Percentiles rank a stretch among this genome's conserved stretches.
These are phyloP conservation scores for Yueomyces sp. DNA, from an alignment of 805 yeast species.

Conservation along the genomic window DNA sequence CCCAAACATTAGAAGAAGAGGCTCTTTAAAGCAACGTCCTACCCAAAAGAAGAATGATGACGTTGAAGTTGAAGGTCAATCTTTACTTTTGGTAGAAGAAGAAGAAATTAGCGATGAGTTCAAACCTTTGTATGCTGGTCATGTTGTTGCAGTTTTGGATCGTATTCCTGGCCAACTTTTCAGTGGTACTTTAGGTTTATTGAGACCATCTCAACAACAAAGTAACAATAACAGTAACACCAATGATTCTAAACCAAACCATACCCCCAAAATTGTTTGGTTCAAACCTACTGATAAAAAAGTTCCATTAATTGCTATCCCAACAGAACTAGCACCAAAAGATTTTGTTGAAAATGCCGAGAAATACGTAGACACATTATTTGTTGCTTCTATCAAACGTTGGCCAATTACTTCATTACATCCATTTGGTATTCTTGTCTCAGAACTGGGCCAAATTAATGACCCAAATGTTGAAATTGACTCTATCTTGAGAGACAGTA, in stretches of 20 bases:
- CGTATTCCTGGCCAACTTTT: slow-evolving; percentile 95
- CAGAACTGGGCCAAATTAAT: slow-evolving; percentile 70
- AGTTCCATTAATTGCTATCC: slow-evolving; percentile 97
- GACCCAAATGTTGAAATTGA: slow-evolving; percentile 70
- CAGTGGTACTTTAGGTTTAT: slow-evolving; percentile 84
- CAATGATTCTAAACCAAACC: slow-evolving; percentile 17
- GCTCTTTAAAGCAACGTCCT: slow-evolving; percentile 89
- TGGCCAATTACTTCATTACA: slow-evolving; percentile 99
- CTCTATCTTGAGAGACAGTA: slow-evolving; percentile 79
- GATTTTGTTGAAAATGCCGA: slow-evolving; percentile 93
- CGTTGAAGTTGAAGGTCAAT: slow-evolving; percentile 97
- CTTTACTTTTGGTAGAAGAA: slow-evolving; percentile 80
- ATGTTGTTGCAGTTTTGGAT: slow-evolving; percentile 94
- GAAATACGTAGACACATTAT: slow-evolving; percentile 63
- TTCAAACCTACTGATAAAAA: slow-evolving; percentile 97
- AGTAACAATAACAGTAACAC: slow-evolving; percentile 34
- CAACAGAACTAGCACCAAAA: slow-evolving; percentile 94
- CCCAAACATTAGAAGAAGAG: slow-evolving; percentile 46
- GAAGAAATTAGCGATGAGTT: slow-evolving; percentile 88
- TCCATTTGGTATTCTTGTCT: slow-evolving; percentile 90
- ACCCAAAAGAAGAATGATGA: slow-evolving; percentile 96
- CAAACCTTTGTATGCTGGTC: slow-evolving; percentile 94
- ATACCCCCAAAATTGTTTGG: slow-evolving; percentile 92
- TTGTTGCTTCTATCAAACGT: slow-evolving; percentile 90
- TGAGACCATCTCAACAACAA: slow-evolving; percentile 91